Evolutionary conservation across 805 yeast species (phyloP).

Genomic region (Candida boleticola): DNA sequence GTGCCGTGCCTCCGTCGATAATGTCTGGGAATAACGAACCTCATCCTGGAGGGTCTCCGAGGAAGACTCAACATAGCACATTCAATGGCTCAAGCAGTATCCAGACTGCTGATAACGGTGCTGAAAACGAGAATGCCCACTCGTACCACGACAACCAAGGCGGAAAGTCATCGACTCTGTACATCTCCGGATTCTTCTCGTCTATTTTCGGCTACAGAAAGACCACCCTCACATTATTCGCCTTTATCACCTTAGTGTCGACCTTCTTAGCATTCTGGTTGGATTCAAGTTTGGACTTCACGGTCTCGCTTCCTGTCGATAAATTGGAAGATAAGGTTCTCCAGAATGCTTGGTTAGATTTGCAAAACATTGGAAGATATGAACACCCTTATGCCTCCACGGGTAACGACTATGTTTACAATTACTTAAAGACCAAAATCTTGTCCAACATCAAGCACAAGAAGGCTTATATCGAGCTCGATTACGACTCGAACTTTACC

Average conservation of each 20-base stretch:
- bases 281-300: slow-evolving; percentile 36
- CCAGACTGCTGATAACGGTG: neutral
- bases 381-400: slow-evolving; percentile 80
- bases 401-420: slow-evolving; percentile 75
- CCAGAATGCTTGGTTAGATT: slow-evolving; percentile 61
- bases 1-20: too few species aligned
- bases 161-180: neutral
- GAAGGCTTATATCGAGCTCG: slow-evolving; percentile 32
- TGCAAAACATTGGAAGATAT: slow-evolving; percentile 62
- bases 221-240: slow-evolving; percentile 61
- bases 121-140: neutral
- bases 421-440: slow-evolving; percentile 43
- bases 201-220: slow-evolving; percentile 69
- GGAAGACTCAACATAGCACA: too few species aligned
- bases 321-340: slow-evolving; percentile 36
- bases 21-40: too few species aligned
- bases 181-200: slow-evolving; percentile 31
- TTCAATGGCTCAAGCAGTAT: neutral
- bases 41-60: too few species aligned
- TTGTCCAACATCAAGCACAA: slow-evolving; percentile 39
- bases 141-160: neutral
- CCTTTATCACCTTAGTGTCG: slow-evolving; percentile 44
- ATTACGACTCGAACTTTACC: slow-evolving; percentile 40
- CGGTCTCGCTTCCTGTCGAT: slow-evolving; percentile 43
- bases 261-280: slow-evolving; percentile 37